Conservation (phyloP, 2,329 filamentous ascomycete species). For the Sphaerulina populicola region DNA sequence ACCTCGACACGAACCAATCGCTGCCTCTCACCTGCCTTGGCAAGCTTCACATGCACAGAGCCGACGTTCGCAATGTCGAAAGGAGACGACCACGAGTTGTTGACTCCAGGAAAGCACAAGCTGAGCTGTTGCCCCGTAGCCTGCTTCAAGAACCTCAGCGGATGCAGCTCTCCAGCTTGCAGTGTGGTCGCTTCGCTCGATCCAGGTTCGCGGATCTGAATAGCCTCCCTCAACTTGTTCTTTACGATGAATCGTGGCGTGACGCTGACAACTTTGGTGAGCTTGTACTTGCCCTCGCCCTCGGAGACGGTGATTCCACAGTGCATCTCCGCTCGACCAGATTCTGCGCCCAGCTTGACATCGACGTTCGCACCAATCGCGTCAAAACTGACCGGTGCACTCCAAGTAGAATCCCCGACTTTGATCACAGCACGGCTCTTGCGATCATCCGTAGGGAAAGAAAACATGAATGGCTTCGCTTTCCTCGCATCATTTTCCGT, state of each 20-base stretch:
- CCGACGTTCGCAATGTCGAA: conserved; percentile 96
- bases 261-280: conserved; percentile 91
- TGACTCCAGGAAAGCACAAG: conserved; percentile 83
- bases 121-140: conserved; percentile 79
- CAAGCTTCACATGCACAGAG: conserved; percentile 85
- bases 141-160: conserved; percentile 83
- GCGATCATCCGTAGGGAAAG: conserved; percentile 77
- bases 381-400: conserved; percentile 95
- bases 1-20: conserved; percentile 80
- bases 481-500: conserved; percentile 55
- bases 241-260: conserved; percentile 88
- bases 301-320: conserved; percentile 81
- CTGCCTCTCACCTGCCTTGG: conserved; percentile 82
- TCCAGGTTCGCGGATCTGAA: conserved; percentile 84
- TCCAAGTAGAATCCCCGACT: conserved; percentile 87
- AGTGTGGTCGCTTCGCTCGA: conserved; percentile 77
- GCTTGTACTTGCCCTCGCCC: conserved; percentile 93
- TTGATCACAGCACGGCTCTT: conserved; percentile 84
- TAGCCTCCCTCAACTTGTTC: conserved; percentile 81
- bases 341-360: conserved; percentile 67
- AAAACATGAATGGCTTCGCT: conserved; percentile 90
- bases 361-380: conserved; percentile 90
- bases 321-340: conserved; percentile 72
- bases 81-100: conserved; percentile 95
- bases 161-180: conserved; percentile 68